Evolutionary conservation across 1,284 basidiomycete species (phyloP).

Genomic region (Spongiforma sp.): DNA sequence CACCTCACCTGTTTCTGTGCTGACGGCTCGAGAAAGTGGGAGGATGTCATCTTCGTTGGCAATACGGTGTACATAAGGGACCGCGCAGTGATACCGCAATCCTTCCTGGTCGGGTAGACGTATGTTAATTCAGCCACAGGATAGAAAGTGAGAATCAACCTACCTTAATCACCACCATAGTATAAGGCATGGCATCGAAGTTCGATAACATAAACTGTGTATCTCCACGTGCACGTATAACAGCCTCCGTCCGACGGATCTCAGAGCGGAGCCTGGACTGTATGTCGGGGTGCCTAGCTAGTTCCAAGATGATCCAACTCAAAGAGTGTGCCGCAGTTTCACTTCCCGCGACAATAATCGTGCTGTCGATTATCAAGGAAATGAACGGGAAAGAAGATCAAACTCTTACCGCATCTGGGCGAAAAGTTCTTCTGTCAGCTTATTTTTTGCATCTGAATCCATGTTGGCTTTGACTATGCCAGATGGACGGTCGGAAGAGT

Average conservation of each 20-base stretch:
- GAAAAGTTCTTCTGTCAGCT: slow-evolving; percentile 56
- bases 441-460: slow-evolving; percentile 47
- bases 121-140: background rate
- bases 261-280: slow-evolving; percentile 49
- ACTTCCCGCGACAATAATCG: slow-evolving; percentile 52
- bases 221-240: slow-evolving; percentile 45
- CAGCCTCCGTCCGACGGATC: slow-evolving; percentile 40
- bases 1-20: background rate
- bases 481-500: slow-evolving; percentile 13
- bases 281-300: slow-evolving; percentile 43
- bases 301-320: slow-evolving; percentile 48
- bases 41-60: background rate
- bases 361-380: slow-evolving; percentile 24
- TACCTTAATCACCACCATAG: slow-evolving; percentile 58
- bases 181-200: slow-evolving; percentile 56
- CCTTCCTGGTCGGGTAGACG: slow-evolving; percentile 38
- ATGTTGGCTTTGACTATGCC: slow-evolving; percentile 57
- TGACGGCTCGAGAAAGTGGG: slow-evolving; percentile 35
- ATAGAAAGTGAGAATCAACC: background rate
- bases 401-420: slow-evolving; percentile 54
- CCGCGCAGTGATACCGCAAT: background rate
- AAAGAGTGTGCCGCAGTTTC: slow-evolving; percentile 56
- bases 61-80: slow-evolving; percentile 29
- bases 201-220: slow-evolving; percentile 48
- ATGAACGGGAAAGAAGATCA: background rate